These are phyloP conservation scores for Metschnikowia lachancei DNA, from an alignment of 805 yeast species.

Conservation along the genomic window DNA sequence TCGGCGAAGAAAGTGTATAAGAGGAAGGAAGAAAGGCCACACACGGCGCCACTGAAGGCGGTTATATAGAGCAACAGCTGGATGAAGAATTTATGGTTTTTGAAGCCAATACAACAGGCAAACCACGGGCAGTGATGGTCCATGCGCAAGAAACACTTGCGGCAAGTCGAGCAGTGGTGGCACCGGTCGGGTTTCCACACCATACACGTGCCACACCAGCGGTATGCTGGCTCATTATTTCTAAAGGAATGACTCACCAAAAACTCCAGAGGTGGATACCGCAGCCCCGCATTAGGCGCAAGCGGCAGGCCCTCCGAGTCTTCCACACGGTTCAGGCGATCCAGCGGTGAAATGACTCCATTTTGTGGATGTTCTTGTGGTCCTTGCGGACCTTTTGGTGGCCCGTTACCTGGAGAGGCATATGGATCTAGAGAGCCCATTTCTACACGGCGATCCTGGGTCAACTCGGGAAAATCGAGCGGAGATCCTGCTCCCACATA, in stretches of 20 bases:
- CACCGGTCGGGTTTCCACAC: slow-evolving; percentile 61
- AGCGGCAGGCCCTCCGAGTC: neutral
- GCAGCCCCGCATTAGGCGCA: slow-evolving; percentile 1
- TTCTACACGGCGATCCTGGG: slow-evolving; percentile 18
- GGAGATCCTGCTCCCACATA: slow-evolving; percentile 67
- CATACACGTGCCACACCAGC: slow-evolving; percentile 54
- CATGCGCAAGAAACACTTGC: slow-evolving; percentile 48
- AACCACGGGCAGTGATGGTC: slow-evolving; percentile 87
- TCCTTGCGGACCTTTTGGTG: too few species aligned
- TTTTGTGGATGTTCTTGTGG: too few species aligned
- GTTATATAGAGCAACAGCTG: slow-evolving; percentile 64
- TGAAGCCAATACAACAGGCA: slow-evolving; percentile 79
- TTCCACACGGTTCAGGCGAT: too few species aligned
- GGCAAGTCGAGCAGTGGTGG: slow-evolving; percentile 55
- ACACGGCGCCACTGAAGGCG: slow-evolving; percentile 44
- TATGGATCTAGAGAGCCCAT: slow-evolving; percentile 19
- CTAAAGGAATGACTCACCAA: slow-evolving; percentile 41
- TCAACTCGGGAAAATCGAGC: slow-evolving; percentile 48
- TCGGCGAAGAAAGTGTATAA: slow-evolving; percentile 48
- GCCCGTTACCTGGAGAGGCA: neutral
- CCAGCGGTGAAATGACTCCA: too few species aligned
- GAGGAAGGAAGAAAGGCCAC: slow-evolving; percentile 38
- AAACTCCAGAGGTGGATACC: slow-evolving; percentile 34
- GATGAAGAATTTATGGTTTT: slow-evolving; percentile 74
- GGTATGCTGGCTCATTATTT: slow-evolving; percentile 51